Evolutionary conservation across 306 rosid species (phyloP), one percentile per base, ranked within the genome.

Genomic region (Parietaria judaica): DNA sequence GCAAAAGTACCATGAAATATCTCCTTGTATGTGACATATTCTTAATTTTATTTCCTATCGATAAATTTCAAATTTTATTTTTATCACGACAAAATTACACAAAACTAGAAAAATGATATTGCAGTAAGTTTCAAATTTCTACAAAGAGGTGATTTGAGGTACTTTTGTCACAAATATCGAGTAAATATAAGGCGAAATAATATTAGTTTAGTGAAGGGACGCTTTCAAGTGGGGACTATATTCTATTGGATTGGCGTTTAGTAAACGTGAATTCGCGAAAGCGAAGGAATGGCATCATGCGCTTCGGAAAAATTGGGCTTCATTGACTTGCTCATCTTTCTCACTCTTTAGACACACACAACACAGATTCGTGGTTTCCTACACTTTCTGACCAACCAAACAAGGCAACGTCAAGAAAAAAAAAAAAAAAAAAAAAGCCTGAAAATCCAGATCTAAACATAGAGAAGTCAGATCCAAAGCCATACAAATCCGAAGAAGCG

Each of bases 371-470:
- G 57, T 41, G 45, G 45, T 41, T 37, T 49, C 67, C n/a, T 38
- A 55, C 51, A 15, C 39, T 72, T 67, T 78, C 84, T 67, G 48
- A 49, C 47, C 55, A 48, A 64, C 64, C 70, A 76, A 83, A 69
- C 67, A 55, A 3, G 34, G 44, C 7, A 1, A n/a, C 11, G 9
- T 8, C 11, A 14, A 8, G 36, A 16, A 2, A 35, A 14, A 35
- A 11, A 51, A n/a, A 7, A 7, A 10, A 12, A 15, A 15, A 50
- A 45, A 48, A 13, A 37, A 41, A 56, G 3, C 2, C 8, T 39
- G 37, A n/a, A 51, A 36, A 23, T 6, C 4, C 11, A 36, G 6
- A 12, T 53, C 44, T 52, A 53, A 36, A 9, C 13, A 16, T 51
- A 38, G 14, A 48, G 7, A 55, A n/a, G 1, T 23, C 31, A 23